Evolutionary conservation across 106 monocot species (phyloP).

Genomic region (Narthecium ossifragum): DNA sequence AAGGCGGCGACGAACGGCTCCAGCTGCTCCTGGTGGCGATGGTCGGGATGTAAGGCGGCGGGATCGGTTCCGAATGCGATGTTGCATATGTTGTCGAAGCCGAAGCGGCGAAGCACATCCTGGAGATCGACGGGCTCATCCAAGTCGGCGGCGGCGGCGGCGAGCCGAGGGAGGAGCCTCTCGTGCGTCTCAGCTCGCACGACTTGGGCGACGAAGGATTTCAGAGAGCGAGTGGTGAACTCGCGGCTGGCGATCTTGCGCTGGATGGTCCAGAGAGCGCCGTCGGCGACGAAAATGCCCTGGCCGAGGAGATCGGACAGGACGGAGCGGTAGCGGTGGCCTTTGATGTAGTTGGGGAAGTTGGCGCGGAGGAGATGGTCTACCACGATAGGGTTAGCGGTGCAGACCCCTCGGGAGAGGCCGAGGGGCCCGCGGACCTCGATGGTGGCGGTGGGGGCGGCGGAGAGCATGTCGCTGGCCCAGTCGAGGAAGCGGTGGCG

Average conservation of each 20-base stretch:
- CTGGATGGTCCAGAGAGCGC: not conserved
- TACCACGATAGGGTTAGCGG: slow-evolving; percentile 28
- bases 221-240: slow-evolving; percentile 23
- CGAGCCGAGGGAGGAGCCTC: slow-evolving; percentile 22
- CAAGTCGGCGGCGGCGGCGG: not conserved
- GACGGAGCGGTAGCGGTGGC: not conserved
- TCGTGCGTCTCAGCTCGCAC: slow-evolving; percentile 9
- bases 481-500: slow-evolving; percentile 23
- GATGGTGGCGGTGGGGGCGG: slow-evolving; percentile 26
- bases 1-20: slow-evolving; percentile 15
- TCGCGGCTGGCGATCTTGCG: slow-evolving; percentile 25
- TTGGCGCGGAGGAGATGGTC: slow-evolving; percentile 21
- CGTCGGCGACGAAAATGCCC: slow-evolving; percentile 36
- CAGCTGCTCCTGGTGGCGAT: not conserved
- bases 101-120: slow-evolving; percentile 21
- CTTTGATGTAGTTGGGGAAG: slow-evolving; percentile 27
- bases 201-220: slow-evolving; percentile 9
- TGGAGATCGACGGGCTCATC: slow-evolving; percentile 18
- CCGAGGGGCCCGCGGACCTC: slow-evolving; percentile 16
- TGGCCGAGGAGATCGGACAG: slow-evolving; percentile 18
- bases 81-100: slow-evolving; percentile 31
- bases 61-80: slow-evolving; percentile 26
- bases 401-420: slow-evolving; percentile 13
- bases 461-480: slow-evolving; percentile 13
- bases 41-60: not conserved